A percentile compares a stretch with the other conserved stretches of the same genome.
These are phyloP conservation scores for Euphrasia confusa DNA, from an alignment of 257 asterid species.

Conservation along the genomic window DNA sequence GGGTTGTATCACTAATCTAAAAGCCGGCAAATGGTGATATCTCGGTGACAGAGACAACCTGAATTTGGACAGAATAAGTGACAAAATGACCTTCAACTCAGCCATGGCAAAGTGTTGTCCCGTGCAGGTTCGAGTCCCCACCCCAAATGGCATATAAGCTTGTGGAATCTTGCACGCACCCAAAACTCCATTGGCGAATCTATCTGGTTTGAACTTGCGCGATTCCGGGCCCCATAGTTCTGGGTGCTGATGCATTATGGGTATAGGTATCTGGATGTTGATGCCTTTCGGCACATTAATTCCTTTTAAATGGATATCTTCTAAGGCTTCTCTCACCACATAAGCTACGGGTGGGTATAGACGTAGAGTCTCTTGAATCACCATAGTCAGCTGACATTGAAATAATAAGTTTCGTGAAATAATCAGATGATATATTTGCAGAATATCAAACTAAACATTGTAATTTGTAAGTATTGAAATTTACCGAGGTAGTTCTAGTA, in stretches of 20 bases:
- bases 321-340: conserved; percentile 57
- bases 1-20: conserved; percentile 48
- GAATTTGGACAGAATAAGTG: conserved; percentile 51
- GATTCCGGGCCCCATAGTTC: conserved; percentile 58
- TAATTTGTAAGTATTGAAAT: not conserved
- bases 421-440: not conserved
- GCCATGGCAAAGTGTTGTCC: conserved; percentile 75
- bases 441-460: not conserved
- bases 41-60: conserved; percentile 48
- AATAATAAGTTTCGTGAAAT: not conserved
- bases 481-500: not conserved
- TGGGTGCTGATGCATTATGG: conserved; percentile 43
- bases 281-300: conserved; percentile 53
- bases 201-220: conserved; percentile 50
- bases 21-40: conserved; percentile 53
- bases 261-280: conserved; percentile 48
- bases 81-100: conserved; percentile 60
- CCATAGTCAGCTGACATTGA: conserved; percentile 47
- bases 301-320: conserved; percentile 45
- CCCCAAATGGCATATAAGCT: conserved; percentile 73
- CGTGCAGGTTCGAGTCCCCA: conserved; percentile 49
- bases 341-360: conserved; percentile 68
- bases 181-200: conserved; percentile 51
- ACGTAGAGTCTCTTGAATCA: conserved; percentile 64
- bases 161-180: conserved; percentile 64